These are phyloP conservation scores for Beauveria australis DNA, from an alignment of 2,329 filamentous ascomycete genomes.

Conservation along the genomic window DNA sequence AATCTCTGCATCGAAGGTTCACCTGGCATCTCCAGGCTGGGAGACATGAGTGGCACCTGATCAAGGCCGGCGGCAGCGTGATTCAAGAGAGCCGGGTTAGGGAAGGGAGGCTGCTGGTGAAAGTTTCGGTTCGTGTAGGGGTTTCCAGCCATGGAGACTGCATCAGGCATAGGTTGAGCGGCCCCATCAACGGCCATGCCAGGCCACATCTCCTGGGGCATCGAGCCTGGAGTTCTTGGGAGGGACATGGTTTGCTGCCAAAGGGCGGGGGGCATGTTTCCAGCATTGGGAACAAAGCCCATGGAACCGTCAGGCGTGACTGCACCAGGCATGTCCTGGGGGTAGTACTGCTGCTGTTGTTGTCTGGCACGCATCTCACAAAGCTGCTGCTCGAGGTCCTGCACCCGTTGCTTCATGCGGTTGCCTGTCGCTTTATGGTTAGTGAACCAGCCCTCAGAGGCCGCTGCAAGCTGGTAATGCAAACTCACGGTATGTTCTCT, in stretches of 20 bases:
- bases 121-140: conserved; percentile 3
- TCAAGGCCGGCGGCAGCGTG: not conserved
- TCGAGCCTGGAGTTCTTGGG: conserved; percentile 4
- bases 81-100: conserved; percentile 4
- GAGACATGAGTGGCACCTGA: conserved; percentile 5
- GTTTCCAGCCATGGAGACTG: not conserved
- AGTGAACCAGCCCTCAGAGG: not conserved
- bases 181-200: conserved; percentile 3
- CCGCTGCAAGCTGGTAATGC: not conserved
- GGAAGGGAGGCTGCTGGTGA: not conserved
- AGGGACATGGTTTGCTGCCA: conserved; percentile 7
- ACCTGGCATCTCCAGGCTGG: not conserved
- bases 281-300: conserved; percentile 3
- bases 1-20: conserved; percentile 5
- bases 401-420: conserved; percentile 12
- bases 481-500: conserved; percentile 24
- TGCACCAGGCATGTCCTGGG: not conserved
- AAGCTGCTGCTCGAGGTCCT: conserved; percentile 11
- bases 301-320: conserved; percentile 6
- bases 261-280: not conserved
- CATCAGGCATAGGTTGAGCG: not conserved
- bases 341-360: conserved; percentile 10
- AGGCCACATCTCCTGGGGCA: conserved; percentile 10
- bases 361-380: conserved; percentile 12
- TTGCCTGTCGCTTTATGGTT: not conserved